Percentiles rank a stretch among this genome's conserved stretches.
Evolutionary conservation across 331 rosid species (phyloP).

Genomic region (Acacia concinna): DNA sequence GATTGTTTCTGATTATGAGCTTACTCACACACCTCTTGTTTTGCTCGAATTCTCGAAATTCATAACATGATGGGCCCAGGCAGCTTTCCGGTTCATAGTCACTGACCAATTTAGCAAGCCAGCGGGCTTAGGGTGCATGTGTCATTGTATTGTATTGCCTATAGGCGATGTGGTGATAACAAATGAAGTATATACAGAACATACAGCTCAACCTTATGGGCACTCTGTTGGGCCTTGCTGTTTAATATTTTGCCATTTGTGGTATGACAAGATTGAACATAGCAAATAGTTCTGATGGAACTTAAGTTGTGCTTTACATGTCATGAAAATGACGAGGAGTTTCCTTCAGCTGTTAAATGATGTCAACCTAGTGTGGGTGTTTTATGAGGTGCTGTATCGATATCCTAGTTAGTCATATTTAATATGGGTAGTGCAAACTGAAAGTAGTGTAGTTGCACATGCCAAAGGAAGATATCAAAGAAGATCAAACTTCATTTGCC

Average conservation of each 20-base stretch:
- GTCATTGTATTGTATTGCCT: neutral
- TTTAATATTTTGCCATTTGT: neutral
- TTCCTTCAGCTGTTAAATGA: neutral
- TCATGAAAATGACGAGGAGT: neutral
- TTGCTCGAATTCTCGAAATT: neutral
- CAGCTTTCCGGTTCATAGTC: neutral
- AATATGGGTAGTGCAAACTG: neutral
- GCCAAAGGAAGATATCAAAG: neutral
- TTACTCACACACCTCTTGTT: neutral
- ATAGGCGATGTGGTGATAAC: neutral
- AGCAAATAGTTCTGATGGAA: neutral
- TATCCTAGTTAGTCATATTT: neutral
- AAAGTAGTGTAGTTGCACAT: neutral
- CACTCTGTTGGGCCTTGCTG: neutral
- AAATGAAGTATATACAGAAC: too few relatives aligned
- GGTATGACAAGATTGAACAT: neutral
- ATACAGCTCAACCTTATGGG: neutral
- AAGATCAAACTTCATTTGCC: neutral
- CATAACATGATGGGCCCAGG: slow-evolving; percentile 26
- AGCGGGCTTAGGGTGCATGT: neutral
- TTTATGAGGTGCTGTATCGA: neutral
- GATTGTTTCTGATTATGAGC: neutral
- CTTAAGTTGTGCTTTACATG: neutral
- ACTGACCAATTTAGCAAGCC: slow-evolving; percentile 1
- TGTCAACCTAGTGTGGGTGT: neutral